phyloP scores from a whole-genome alignment of 1,139 yeast species.

The Komagataea norvegica region DNA sequence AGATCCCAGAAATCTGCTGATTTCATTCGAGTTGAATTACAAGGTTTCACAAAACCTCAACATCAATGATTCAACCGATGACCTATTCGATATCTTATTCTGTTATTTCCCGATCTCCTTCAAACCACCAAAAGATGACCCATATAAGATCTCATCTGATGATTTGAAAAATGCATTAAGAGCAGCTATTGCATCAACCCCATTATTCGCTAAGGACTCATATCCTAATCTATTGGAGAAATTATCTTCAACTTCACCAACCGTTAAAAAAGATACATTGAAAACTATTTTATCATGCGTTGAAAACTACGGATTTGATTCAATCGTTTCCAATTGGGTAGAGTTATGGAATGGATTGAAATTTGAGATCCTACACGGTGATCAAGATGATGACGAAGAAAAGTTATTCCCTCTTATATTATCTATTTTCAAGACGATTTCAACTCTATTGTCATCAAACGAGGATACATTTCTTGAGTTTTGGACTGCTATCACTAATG shows the following conservation, averaged over 20 bases:
- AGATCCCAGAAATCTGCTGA: constrained; percentile 81
- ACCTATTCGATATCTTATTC: constrained; percentile 80
- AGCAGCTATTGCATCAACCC: constrained; percentile 58
- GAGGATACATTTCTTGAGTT: constrained; percentile 33
- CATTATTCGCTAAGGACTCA: constrained; percentile 64
- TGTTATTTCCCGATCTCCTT: constrained; percentile 97
- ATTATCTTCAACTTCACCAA: constrained; percentile 74
- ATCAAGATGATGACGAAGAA: constrained; percentile 43
- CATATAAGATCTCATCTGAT: constrained; percentile 73
- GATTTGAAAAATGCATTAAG: constrained; percentile 60
- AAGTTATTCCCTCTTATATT: constrained; percentile 42
- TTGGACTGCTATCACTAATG: constrained; percentile 44
- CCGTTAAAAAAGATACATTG: constrained; percentile 73
- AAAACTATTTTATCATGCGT: constrained; percentile 57
- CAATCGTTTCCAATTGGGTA: constrained; percentile 54
- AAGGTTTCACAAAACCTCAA: constrained; percentile 46
- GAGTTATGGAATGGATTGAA: constrained; percentile 85
- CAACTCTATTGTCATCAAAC: constrained; percentile 31
- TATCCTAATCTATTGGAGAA: constrained; percentile 80
- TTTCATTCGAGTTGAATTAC: constrained; percentile 59
- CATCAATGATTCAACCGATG: constrained; percentile 41
- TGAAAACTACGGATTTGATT: constrained; percentile 42
- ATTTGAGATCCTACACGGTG: constrained; percentile 78
- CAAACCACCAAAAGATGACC: constrained; percentile 82
- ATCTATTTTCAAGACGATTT: constrained; percentile 41